Base-by-base conservation (phyloP, 2,329 filamentous ascomycete species). In the Penicillium digitatum region DNA sequence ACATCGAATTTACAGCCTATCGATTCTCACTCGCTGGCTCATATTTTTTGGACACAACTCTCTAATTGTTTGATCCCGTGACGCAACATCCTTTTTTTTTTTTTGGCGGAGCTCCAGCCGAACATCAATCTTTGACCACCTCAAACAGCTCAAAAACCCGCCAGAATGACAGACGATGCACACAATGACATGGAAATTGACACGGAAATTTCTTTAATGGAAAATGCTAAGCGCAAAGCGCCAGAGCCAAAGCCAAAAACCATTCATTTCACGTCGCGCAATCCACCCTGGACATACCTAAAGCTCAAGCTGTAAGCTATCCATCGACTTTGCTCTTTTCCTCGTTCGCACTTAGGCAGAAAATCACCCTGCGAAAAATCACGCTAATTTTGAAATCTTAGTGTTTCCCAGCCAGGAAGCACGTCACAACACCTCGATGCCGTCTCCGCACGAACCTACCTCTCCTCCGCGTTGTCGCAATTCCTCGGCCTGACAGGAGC, bases 401-500 rank as follows among this genome's bases (percentile, higher is more conserved):
- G 67, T 52, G 60, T 71, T 31, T 57, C 66, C 22, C 69, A 72
- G 40, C 69, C 67, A 16, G 56, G 58, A 42, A 55, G 56, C 27
- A 46, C 66, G 43, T 34, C 54, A 18, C 61, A 64, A 44, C 59
- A 67, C 39, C 64, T 78, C 29, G 78, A 80, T 60, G 63, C 73
- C n/a, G 70, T 79, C 57, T 78, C 76, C n/a, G 71, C 74, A 24
- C 73, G 73, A 54, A 74, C 74, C 27, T 70, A 78, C 60, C 72
- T 80, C 47, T 73, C 70, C 45, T 69, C 76, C 39, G 77, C 78
- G 1, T 69, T 80, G 1, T 72, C 72, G 20, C 76, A 78, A 63
- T 79, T 76, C 62, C 73, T 79, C 42, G 78, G 78, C 1, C 55
- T 79, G 8, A 71, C 72, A 4, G 78, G 78, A 16, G 75, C 76